These are phyloP conservation scores for Colletotrichum eremochloae DNA, from an alignment of 2,329 filamentous ascomycete species.

Conservation along the genomic window DNA sequence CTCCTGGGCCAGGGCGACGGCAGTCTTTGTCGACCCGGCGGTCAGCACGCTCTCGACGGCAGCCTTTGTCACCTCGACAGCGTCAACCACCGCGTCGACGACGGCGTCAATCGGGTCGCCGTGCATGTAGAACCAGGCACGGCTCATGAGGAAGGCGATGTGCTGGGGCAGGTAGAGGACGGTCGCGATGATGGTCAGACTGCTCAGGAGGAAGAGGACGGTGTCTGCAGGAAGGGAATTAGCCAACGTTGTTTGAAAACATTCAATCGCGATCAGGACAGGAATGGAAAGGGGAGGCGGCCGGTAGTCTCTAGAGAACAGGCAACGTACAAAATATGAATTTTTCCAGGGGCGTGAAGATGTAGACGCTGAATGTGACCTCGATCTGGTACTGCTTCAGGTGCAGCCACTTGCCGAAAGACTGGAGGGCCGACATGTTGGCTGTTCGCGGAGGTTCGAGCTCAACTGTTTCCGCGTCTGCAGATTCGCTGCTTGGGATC, in stretches of 20 bases:
- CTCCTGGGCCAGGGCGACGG: slow-evolving; percentile 42
- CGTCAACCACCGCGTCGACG: slow-evolving; percentile 76
- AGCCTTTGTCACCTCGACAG: slow-evolving; percentile 61
- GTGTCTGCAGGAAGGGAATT: slow-evolving; percentile 72
- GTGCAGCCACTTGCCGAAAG: slow-evolving; percentile 86
- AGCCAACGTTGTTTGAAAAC: slow-evolving; percentile 6
- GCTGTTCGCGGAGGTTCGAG: background rate
- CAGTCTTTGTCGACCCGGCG: slow-evolving; percentile 31
- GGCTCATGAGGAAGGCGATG: slow-evolving; percentile 82
- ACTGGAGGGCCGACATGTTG: slow-evolving; percentile 57
- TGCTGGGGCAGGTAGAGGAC: slow-evolving; percentile 96
- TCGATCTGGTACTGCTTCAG: slow-evolving; percentile 99
- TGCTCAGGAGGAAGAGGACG: slow-evolving; percentile 89
- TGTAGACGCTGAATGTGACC: slow-evolving; percentile 96
- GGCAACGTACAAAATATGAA: slow-evolving; percentile 89
- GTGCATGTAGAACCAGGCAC: slow-evolving; percentile 94
- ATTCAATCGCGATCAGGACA: background rate
- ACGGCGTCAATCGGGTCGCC: slow-evolving; percentile 76
- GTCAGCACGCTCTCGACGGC: slow-evolving; percentile 52
- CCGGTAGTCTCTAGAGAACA: slow-evolving; percentile 4
- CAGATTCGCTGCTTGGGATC: slow-evolving; percentile 6
- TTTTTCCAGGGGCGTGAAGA: slow-evolving; percentile 96
- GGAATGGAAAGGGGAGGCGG: background rate
- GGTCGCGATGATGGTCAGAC: slow-evolving; percentile 86
- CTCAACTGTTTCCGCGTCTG: background rate